Evolutionary conservation across 768 basidiomycete species (phyloP).

Genomic region (Tricholoma furcatifolium): DNA sequence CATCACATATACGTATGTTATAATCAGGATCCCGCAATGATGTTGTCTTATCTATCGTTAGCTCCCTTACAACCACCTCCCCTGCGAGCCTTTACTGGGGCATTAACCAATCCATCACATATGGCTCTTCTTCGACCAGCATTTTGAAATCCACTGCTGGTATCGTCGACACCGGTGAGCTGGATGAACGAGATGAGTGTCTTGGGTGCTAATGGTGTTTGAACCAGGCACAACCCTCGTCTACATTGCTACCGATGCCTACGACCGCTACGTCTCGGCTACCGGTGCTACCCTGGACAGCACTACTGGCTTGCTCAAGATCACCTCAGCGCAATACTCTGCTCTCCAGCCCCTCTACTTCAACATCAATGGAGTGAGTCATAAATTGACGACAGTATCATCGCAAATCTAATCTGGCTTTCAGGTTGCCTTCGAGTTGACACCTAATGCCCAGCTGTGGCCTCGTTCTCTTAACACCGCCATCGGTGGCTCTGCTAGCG

Average conservation of each 20-base stretch:
- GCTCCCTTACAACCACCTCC: conserved; percentile 42
- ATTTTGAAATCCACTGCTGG: conserved; percentile 49
- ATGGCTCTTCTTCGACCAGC: conserved; percentile 39
- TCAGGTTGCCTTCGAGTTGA: conserved; percentile 36
- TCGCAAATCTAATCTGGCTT: neutral
- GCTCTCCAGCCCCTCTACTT: conserved; percentile 58
- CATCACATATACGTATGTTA: conserved; percentile 39
- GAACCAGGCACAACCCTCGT: conserved; percentile 52
- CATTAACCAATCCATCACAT: conserved; percentile 53
- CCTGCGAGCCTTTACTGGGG: conserved; percentile 57
- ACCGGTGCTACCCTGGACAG: conserved; percentile 42
- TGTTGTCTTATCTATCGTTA: conserved; percentile 11
- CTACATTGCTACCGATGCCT: conserved; percentile 46
- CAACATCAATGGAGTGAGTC: conserved; percentile 45
- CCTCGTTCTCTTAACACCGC: conserved; percentile 30
- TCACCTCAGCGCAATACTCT: conserved; percentile 49
- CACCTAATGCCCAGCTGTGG: conserved; percentile 36
- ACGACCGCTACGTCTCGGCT: conserved; percentile 36
- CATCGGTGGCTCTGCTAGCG: conserved; percentile 28
- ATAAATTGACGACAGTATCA: neutral
- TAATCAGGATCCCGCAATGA: neutral
- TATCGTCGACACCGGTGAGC: conserved; percentile 56
- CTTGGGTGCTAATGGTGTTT: neutral
- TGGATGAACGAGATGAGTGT: too few relatives aligned
- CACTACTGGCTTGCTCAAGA: conserved; percentile 44